Percentiles rank a stretch among this genome's conserved stretches.
These are phyloP conservation scores for Cladosporium colombiae DNA, from an alignment of 2,329 filamentous ascomycete genomes.

Conservation along the genomic window DNA sequence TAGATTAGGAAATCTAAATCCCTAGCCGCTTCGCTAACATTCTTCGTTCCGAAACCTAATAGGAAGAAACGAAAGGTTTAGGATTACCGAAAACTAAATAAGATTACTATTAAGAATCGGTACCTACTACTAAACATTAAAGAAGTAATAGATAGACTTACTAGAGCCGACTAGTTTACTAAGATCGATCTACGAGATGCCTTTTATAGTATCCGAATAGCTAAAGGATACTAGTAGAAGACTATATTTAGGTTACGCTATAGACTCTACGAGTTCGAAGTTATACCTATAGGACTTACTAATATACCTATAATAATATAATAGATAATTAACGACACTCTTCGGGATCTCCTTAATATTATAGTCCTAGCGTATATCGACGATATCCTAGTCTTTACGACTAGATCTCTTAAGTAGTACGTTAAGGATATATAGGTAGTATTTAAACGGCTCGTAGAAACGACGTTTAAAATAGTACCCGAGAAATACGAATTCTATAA, in stretches of 20 bases:
- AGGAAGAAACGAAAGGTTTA: slow-evolving; percentile 26
- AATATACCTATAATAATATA: slow-evolving; percentile 30
- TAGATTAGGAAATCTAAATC: slow-evolving; percentile 21
- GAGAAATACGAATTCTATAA: slow-evolving; percentile 38
- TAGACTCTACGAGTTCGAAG: slow-evolving; percentile 29
- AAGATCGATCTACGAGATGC: slow-evolving; percentile 29
- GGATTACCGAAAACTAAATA: slow-evolving; percentile 33
- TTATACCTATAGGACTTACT: slow-evolving; percentile 32
- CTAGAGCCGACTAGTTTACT: slow-evolving; percentile 25
- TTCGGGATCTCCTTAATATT: slow-evolving; percentile 31
- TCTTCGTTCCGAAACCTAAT: slow-evolving; percentile 32
- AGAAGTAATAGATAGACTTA: slow-evolving; percentile 27
- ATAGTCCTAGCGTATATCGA: slow-evolving; percentile 31
- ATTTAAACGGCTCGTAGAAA: slow-evolving; percentile 27
- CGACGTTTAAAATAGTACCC: slow-evolving; percentile 21
- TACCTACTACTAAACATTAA: slow-evolving; percentile 31
- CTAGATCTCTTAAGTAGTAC: neutral
- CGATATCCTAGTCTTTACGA: slow-evolving; percentile 33
- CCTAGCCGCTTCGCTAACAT: slow-evolving; percentile 20
- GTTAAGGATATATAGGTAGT: slow-evolving; percentile 22
- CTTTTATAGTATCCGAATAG: slow-evolving; percentile 33
- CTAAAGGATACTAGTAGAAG: slow-evolving; percentile 31
- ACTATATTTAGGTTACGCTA: slow-evolving; percentile 27
- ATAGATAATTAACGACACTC: slow-evolving; percentile 31
- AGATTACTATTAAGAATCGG: slow-evolving; percentile 33